Conservation (phyloP, 805 yeast genomes). For the Nakazawaea siamensis region DNA sequence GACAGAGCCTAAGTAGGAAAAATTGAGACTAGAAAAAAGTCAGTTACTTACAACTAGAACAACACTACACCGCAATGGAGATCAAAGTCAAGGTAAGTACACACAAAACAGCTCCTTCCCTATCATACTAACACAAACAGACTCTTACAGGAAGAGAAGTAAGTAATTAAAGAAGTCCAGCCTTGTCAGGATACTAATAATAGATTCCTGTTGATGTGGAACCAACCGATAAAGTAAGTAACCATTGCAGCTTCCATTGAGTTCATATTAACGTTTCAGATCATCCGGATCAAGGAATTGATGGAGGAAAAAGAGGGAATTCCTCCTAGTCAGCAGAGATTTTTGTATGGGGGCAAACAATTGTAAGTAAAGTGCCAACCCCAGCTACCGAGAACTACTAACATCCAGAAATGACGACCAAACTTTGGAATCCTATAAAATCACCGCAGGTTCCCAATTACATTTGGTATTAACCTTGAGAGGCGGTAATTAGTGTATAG, state of each 20-base stretch:
- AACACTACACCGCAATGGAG: conserved; percentile 52
- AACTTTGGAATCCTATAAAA: conserved; percentile 64
- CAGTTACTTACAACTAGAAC: no score
- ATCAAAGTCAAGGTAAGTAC: conserved; percentile 51
- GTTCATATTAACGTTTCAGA: conserved; percentile 25
- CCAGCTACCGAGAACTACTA: no score
- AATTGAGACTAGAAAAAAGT: no score
- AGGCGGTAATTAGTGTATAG: conserved; percentile 48
- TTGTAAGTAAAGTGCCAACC: conserved; percentile 48
- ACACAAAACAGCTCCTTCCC: conserved; percentile 1
- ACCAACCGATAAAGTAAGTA: conserved; percentile 49
- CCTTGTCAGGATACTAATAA: neutral
- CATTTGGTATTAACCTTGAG: conserved; percentile 89
- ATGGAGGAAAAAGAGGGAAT: conserved; percentile 96
- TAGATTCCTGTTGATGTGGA: conserved; percentile 69
- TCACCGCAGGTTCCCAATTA: conserved; percentile 77
- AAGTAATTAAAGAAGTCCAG: conserved; percentile 19
- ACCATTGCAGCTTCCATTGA: conserved; percentile 1
- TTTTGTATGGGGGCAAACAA: conserved; percentile 86
- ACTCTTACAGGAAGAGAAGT: conserved; percentile 77
- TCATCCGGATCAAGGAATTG: conserved; percentile 68
- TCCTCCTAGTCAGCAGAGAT: conserved; percentile 92
- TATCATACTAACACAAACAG: conserved; percentile 20
- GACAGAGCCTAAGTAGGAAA: no score
- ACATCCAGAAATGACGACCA: conserved; percentile 57